Evolutionary conservation across 805 yeast species (phyloP).

Genomic region (Candida suzukii): DNA sequence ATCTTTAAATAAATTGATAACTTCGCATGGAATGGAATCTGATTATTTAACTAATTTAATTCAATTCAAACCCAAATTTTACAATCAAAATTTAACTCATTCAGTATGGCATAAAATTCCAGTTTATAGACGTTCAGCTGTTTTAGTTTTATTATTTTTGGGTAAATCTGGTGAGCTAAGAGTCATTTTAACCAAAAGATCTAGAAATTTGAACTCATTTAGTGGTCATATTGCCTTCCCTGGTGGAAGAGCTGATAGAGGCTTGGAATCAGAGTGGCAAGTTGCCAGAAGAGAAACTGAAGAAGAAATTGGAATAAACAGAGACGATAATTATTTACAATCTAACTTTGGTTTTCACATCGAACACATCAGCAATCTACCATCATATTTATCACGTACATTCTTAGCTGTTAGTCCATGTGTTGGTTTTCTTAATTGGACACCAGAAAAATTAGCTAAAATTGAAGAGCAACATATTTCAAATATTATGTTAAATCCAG

Average conservation of each 20-base stretch:
- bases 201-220: constrained; percentile 60
- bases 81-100: constrained; percentile 18
- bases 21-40: constrained; percentile 25
- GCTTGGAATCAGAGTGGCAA: constrained; percentile 57
- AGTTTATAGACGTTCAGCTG: constrained; percentile 65
- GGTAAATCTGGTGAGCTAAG: constrained; percentile 71
- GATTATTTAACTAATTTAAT: constrained; percentile 27
- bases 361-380: constrained; percentile 57
- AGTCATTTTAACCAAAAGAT: constrained; percentile 73
- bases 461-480: constrained; percentile 24
- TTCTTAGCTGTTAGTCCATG: constrained; percentile 80
- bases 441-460: constrained; percentile 18
- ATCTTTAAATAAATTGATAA: background rate
- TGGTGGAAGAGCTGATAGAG: constrained; percentile 83
- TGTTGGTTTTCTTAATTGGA: constrained; percentile 51
- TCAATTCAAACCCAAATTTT: constrained; percentile 26
- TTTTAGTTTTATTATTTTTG: constrained; percentile 63
- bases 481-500: constrained; percentile 54
- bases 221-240: constrained; percentile 92
- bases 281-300: constrained; percentile 77
- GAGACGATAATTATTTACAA: constrained; percentile 35
- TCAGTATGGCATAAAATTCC: constrained; percentile 66
- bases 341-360: constrained; percentile 46
- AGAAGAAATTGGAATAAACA: constrained; percentile 78
- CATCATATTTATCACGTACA: constrained; percentile 77